Conservation (phyloP, 352 stramenopile species). For the Phytophthora capsici region DNA sequence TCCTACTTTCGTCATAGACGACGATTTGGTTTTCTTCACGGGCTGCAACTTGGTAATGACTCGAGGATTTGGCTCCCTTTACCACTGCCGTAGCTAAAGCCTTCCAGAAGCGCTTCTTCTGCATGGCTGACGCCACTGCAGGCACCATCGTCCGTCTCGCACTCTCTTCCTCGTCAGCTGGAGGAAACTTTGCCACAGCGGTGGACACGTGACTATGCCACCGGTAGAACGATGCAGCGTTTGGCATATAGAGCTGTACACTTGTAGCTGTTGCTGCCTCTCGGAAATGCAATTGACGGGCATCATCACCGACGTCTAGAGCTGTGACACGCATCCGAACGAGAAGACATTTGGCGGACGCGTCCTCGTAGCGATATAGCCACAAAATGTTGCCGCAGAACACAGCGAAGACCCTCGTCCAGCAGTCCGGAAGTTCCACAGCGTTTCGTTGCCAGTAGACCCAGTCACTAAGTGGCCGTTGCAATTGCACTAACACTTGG, state of each 20-base stretch:
- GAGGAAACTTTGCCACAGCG: constrained; percentile 20
- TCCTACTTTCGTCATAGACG: constrained; percentile 9
- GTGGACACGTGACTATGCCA: constrained; percentile 35
- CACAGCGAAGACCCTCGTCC: constrained; percentile 59
- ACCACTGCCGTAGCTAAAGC: constrained; percentile 13
- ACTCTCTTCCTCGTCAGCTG: constrained; percentile 6
- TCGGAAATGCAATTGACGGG: constrained; percentile 32
- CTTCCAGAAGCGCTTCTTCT: constrained; percentile 36
- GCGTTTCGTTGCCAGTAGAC: constrained; percentile 55
- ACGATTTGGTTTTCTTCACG: constrained; percentile 10
- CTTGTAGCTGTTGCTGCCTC: constrained; percentile 4
- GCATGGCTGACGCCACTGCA: constrained; percentile 8
- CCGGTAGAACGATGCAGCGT: constrained; percentile 22
- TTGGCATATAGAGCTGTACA: constrained; percentile 38
- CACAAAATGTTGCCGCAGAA: constrained; percentile 40
- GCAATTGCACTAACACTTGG: constrained; percentile 18
- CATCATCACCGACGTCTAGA: constrained; percentile 16
- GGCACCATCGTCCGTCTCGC: constrained; percentile 2
- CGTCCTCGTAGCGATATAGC: constrained; percentile 55
- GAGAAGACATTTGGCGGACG: constrained; percentile 40
- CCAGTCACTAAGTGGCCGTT: constrained; percentile 43
- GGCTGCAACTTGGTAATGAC: background rate
- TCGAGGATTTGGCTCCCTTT: constrained; percentile 8
- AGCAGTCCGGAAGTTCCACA: constrained; percentile 43
- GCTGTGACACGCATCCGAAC: constrained; percentile 32